Evolutionary conservation across 495 filamentous ascomycete species (phyloP), one percentile per base, ranked within the genome.

Genomic region (Daldinia bambusicola): DNA sequence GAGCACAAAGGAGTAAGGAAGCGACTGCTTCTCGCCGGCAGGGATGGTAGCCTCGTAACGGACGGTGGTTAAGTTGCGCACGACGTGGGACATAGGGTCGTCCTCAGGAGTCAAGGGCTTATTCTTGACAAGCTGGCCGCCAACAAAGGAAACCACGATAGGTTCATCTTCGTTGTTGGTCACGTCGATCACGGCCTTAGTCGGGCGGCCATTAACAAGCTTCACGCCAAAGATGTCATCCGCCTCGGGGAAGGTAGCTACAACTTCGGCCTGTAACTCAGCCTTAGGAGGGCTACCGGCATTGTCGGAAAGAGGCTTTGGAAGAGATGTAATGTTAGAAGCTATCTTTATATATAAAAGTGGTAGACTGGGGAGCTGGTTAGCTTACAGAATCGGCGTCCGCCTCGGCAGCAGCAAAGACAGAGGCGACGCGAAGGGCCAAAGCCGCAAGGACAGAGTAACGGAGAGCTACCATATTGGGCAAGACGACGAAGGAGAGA

Each of bases 131-230:
- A 99, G 86, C 71, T 87, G 86, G 41, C 94, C 95, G 18, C 91
- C 92, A 20, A 98, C 77, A 70, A 96, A 88, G 75, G 88, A 83
- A 36, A 99, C 87, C 53, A 85, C 85, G 67, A 98, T 86, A 20
- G 95, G 88, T 56, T 82, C 84, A 4, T 88, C 86, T 83, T 99
- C 95, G 63, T 92, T 84, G 83, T 99, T 99, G 79, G 85, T 86
- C 77, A 98, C 84, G 67, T 90, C 87, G 75, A 99, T 83, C 36
- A 96, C 83, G 6, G 94, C 90, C 78, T 89, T 86, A 57, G 93
- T 97, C n/a, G 93, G 87, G 67, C 90, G 88, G 75, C 93, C 93
- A 77, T 99, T 99, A 83, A 98, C 88, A 61, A 98, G 89, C 86
- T 97, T 97, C 70, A 98, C 88, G 70, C 95, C 95, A 72, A 97